Conservation (phyloP, 257 asterid genomes). For the Cinchona pubescens region DNA sequence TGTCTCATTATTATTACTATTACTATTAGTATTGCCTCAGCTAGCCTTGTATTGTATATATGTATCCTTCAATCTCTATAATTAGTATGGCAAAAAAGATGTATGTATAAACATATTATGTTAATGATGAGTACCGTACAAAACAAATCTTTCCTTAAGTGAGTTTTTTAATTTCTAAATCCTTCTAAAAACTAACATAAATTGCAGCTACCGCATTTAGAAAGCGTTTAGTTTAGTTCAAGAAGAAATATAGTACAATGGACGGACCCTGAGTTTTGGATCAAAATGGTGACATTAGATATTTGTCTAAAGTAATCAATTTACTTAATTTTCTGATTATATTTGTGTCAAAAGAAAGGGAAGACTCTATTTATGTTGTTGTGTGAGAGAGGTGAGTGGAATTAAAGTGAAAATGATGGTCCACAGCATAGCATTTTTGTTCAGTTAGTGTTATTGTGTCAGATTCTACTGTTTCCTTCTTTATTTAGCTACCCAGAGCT, state of each 20-base stretch:
- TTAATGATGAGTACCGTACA: not conserved
- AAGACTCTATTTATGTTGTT: constrained; percentile 11
- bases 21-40: too few relatives aligned
- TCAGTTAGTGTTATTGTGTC: constrained; percentile 27
- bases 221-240: too few relatives aligned
- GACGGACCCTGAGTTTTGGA: not conserved
- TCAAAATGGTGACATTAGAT: not conserved
- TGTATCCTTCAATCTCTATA: not conserved
- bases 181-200: not conserved
- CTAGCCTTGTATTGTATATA: not conserved
- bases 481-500: not conserved
- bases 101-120: not conserved
- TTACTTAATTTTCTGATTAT: not conserved
- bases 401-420: constrained; percentile 35
- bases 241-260: not conserved
- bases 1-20: constrained; percentile 45
- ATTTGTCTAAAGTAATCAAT: not conserved
- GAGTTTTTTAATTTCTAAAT: not conserved
- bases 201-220: not conserved
- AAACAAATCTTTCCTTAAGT: not conserved
- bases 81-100: not conserved
- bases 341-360: not conserved
- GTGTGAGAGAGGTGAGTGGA: constrained; percentile 17
- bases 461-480: constrained; percentile 18
- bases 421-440: constrained; percentile 32